Evolutionary conservation across 208 protist genomes (phyloP), one percentile per base, ranked within the genome.

Genomic region (Trypanosoma scelopori): DNA sequence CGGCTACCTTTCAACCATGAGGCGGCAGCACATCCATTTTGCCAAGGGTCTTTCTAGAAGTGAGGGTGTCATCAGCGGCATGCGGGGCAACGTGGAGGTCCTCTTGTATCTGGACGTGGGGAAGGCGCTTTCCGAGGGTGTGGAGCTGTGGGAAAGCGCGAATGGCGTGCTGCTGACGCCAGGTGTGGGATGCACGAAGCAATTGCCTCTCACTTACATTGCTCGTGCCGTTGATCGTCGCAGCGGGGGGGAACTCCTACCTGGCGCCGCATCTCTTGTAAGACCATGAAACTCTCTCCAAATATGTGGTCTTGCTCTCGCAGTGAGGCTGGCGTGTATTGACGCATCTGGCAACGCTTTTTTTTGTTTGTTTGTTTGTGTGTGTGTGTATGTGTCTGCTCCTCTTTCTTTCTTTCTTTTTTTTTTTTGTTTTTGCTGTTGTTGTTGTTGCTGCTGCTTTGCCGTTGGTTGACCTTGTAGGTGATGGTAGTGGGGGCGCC

Each of bases 11-110:
- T 90, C 77, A 27, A 70, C 80, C 35, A 97, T 97, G 92, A 64
- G 39, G 0, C 76, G 90, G 22, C 77, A 89, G 48, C 89, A 97
- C 71, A 95, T 97, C 51, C 94, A 97, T 74, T 96, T 97, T 61
- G 86, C 94, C 25, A 85, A 83, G 49, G 86, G 88, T 15, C 64
- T 92, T 5, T 56, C 68, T 11, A 63, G 43, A 15, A 52, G 55
- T 39, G 32, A 32, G 3, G 61, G 62, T 5, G 89, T 94, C n/a
- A 93, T 96, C 42, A 92, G 86, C 39, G 94, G 94, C 11, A 95
- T 96, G 89, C 81, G 93, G 42, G 35, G 23, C 0, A 71, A 68
- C 39, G 79, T 67, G 48, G 51, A 94, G 65, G 65, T 97, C 0
- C 48, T 93, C 18, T 37, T 97, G 16, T 93, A 89, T 66, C 76